These are phyloP conservation scores for Hygrocybe punicea DNA, from an alignment of 768 basidiomycete species.

Conservation along the genomic window DNA sequence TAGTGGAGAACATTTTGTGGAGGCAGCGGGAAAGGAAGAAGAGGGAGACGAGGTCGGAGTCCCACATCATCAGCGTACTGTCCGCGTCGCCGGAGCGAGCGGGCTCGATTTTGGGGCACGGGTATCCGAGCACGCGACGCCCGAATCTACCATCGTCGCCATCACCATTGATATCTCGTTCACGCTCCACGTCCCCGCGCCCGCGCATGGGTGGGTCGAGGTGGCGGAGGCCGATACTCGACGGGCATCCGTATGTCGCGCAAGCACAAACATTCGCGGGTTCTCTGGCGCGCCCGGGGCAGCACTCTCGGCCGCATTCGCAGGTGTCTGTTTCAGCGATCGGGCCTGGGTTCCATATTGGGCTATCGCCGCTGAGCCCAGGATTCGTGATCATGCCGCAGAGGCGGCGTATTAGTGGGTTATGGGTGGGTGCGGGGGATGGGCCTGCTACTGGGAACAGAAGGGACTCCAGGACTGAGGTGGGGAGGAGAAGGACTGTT, in stretches of 20 bases:
- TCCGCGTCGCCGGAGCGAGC: neutral
- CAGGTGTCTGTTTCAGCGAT: constrained; percentile 14
- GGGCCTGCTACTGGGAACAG: no score
- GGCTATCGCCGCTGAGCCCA: constrained; percentile 69
- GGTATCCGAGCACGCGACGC: neutral
- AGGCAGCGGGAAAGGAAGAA: constrained; percentile 18
- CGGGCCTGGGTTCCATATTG: constrained; percentile 66
- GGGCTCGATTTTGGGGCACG: neutral
- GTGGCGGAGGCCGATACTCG: neutral
- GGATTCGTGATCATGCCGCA: constrained; percentile 69
- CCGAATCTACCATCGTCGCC: constrained; percentile 4
- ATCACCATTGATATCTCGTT: neutral
- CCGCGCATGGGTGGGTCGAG: neutral
- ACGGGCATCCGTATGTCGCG: neutral
- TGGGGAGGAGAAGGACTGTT: constrained; percentile 44
- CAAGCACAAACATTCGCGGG: neutral
- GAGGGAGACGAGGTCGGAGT: constrained; percentile 26
- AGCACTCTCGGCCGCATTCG: neutral
- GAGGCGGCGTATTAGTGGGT: constrained; percentile 41
- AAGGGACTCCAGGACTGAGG: neutral
- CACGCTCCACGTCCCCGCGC: neutral
- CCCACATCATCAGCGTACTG: neutral
- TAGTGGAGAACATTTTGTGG: neutral
- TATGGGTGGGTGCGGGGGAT: constrained; percentile 11
- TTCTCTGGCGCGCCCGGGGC: neutral